These are phyloP conservation scores for Paradendryphiella salina DNA, from an alignment of 2,329 filamentous ascomycete species.

Conservation along the genomic window DNA sequence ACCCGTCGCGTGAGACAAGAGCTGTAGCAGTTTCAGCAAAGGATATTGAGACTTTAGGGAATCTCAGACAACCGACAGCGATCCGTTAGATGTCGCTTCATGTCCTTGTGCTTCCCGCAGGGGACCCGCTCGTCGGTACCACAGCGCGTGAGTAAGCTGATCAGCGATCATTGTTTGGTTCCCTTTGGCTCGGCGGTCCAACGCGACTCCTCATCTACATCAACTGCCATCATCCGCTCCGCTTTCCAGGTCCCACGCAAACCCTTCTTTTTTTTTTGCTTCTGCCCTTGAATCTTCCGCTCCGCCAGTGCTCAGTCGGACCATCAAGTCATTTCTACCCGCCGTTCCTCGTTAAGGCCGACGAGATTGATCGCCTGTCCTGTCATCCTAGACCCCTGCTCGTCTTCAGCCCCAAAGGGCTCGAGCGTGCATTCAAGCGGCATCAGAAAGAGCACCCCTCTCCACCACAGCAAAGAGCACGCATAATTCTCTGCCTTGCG, in stretches of 20 bases:
- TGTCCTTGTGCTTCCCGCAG: slow-evolving; percentile 1
- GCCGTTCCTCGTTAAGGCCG: slow-evolving; percentile 20
- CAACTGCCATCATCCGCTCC: slow-evolving; percentile 18
- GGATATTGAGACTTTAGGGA: not conserved
- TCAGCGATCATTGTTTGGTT: slow-evolving; percentile 11
- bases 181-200: slow-evolving; percentile 1
- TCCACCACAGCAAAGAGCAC: slow-evolving; percentile 5
- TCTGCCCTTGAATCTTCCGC: not conserved
- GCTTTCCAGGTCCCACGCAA: not conserved
- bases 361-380: slow-evolving; percentile 27
- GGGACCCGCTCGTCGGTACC: not conserved
- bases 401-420: slow-evolving; percentile 19
- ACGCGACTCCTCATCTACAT: slow-evolving; percentile 18
- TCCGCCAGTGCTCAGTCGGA: slow-evolving; percentile 4
- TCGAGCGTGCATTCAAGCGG: slow-evolving; percentile 27
- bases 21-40: slow-evolving; percentile 15
- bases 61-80: slow-evolving; percentile 12
- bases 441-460: slow-evolving; percentile 24
- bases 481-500: slow-evolving; percentile 6
- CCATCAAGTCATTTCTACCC: slow-evolving; percentile 18
- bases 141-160: slow-evolving; percentile 17
- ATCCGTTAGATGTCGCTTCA: slow-evolving; percentile 1
- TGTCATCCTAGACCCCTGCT: slow-evolving; percentile 20
- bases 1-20: slow-evolving; percentile 10
- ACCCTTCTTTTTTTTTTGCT: not conserved